Conservation (phyloP, 2,329 filamentous ascomycete genomes). For the Cercospora nicotianae region DNA sequence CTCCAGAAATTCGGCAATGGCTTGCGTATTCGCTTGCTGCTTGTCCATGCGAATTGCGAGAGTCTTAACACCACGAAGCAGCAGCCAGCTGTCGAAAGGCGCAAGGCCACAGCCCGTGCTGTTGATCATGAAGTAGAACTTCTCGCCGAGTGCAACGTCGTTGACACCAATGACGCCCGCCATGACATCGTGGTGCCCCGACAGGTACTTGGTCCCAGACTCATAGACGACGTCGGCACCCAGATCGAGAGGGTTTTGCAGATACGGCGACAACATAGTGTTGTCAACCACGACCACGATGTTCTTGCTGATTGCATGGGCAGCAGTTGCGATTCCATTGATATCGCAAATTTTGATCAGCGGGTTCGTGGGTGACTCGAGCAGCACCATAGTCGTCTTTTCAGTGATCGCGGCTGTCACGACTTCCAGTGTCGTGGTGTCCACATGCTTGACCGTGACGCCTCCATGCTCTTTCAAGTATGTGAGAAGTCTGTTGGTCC, state of each 20-base stretch:
- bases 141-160: constrained; percentile 75
- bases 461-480: constrained; percentile 86
- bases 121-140: constrained; percentile 96
- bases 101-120: constrained; percentile 90
- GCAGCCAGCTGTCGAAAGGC: constrained; percentile 92
- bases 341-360: constrained; percentile 98
- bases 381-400: constrained; percentile 91
- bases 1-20: constrained; percentile 90
- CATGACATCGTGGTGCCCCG: constrained; percentile 98
- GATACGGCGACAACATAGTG: constrained; percentile 96
- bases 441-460: constrained; percentile 93
- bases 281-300: constrained; percentile 93
- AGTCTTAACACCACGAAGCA: constrained; percentile 95
- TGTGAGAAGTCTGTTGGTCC: constrained; percentile 88
- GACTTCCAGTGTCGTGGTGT: constrained; percentile 76
- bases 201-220: constrained; percentile 96
- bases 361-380: constrained; percentile 96
- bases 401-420: constrained; percentile 68
- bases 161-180: constrained; percentile 94
- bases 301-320: constrained; percentile 74
- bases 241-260: constrained; percentile 89
- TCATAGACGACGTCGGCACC: constrained; percentile 97
- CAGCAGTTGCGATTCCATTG: constrained; percentile 69
- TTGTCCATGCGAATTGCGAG: constrained; percentile 98
- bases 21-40: constrained; percentile 88